These are phyloP conservation scores for Xylaria polymorpha DNA, from an alignment of 2,329 filamentous ascomycete genomes.

Conservation along the genomic window DNA sequence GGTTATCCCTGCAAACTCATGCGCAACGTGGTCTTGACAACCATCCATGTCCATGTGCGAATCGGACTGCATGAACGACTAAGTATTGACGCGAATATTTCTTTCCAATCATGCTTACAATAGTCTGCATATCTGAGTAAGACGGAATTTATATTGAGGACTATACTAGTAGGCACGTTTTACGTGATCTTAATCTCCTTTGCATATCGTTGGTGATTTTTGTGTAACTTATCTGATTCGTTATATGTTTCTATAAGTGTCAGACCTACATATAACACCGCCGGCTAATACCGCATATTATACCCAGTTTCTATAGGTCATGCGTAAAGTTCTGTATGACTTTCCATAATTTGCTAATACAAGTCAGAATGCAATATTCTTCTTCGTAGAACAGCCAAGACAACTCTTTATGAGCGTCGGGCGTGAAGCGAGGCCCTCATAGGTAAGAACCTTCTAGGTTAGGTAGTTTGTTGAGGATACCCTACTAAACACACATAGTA, in stretches of 20 bases:
- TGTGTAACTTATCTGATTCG: neutral
- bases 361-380: neutral
- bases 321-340: neutral
- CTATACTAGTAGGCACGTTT: neutral
- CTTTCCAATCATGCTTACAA: neutral
- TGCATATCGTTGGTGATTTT: neutral
- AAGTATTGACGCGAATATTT: neutral
- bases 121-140: neutral
- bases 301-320: neutral
- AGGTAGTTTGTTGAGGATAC: neutral
- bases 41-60: neutral
- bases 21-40: neutral
- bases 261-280: neutral
- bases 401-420: neutral
- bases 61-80: neutral
- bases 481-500: neutral
- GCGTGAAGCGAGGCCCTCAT: neutral
- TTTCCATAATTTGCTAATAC: neutral
- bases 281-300: neutral
- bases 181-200: neutral
- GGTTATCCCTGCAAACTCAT: neutral
- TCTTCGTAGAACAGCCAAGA: neutral
- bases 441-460: neutral
- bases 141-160: neutral
- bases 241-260: neutral